Evolutionary conservation across 352 stramenopile species (phyloP), one percentile per base, ranked within the genome.

Genomic region (Phytophthora pseudosyringae): DNA sequence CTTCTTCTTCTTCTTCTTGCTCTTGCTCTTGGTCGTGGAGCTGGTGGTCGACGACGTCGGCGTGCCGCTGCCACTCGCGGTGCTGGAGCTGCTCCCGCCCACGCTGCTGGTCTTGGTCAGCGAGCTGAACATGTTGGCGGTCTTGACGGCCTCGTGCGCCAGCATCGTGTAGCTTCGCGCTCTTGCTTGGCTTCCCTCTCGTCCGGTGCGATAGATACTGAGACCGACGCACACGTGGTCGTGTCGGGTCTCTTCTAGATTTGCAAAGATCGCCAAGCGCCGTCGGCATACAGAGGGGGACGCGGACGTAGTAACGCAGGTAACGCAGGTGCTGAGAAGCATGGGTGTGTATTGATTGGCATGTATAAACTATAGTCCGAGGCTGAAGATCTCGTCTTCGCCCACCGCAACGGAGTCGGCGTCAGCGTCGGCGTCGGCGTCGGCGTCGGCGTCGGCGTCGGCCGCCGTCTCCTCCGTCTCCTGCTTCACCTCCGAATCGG

Each of bases 351-450:
- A 59, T 69, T 54, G 46, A 70, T 61, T 64, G 15, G 44, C 48
- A 63, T 50, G 47, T 16, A 55, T 58, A 55, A 54, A 73, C 78
- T 84, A 94, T 64, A 94, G 64, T 0, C 82, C 83, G 38, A 94
- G 72, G 39, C 83, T 90, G 57, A 94, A 94, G 48, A 94, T 93
- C 69, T 93, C 86, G 49, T 93, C 83, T 33, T 90, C 81, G 6
- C 46, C 73, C 8, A 66, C 49, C 25, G 75, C 45, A 1, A 47
- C 48, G 9, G 44, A 41, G 5, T 53, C 48, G 10, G 51, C n/a
- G 25, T 46, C 32, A 12, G 50, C 40, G 32, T 47, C 18, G 26
- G 56, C 28, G 12, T 52, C 31, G 4, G 44, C 45, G 5, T 53
- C 48, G 10, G 51, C n/a, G 25, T 46, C 32, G 13, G 50, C 40